A percentile compares a stretch with the other conserved stretches of the same genome.
Evolutionary conservation across 2,329 filamentous ascomycete genomes (phyloP).

Genomic region (Aspergillus flavus): DNA sequence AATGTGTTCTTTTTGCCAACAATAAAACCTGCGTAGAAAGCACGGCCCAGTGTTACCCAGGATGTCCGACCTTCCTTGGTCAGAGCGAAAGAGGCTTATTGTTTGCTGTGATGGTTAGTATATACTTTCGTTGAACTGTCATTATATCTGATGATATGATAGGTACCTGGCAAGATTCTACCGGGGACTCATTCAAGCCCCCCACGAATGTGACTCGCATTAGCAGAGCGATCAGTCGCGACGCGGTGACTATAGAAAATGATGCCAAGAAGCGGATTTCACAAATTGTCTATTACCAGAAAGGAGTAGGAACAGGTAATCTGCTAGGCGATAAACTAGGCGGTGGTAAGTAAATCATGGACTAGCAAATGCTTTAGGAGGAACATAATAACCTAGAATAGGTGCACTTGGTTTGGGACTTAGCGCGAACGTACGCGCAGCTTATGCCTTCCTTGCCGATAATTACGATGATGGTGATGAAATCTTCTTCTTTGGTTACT

Average conservation of each 20-base stretch:
- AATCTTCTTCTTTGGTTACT: neutral
- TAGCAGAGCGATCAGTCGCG: conserved; percentile 7
- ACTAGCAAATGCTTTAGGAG: neutral
- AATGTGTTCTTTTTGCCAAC: too few relatives aligned
- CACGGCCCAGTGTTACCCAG: too few relatives aligned
- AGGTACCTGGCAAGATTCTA: conserved; percentile 5
- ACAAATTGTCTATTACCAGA: conserved; percentile 8
- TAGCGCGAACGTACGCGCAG: conserved; percentile 3
- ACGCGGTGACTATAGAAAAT: neutral
- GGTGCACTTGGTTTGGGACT: conserved; percentile 4
- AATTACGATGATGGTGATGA: conserved; percentile 9
- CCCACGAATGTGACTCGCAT: conserved; percentile 8
- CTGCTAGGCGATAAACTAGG: conserved; percentile 7
- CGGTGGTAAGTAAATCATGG: neutral
- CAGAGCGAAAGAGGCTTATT: conserved; percentile 3
- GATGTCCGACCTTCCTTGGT: neutral
- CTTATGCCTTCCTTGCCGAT: conserved; percentile 5
- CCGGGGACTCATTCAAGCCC: neutral
- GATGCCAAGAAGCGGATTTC: conserved; percentile 2
- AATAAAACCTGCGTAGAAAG: too few relatives aligned
- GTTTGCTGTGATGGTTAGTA: conserved; percentile 7
- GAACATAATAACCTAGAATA: neutral
- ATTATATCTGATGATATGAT: neutral
- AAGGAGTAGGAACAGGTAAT: conserved; percentile 2
- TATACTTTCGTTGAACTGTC: neutral